Percentiles rank a stretch among this genome's conserved stretches.
These are phyloP conservation scores for Melocanna baccifera DNA, from an alignment of 176 grass and related monocot genomes.

Conservation along the genomic window DNA sequence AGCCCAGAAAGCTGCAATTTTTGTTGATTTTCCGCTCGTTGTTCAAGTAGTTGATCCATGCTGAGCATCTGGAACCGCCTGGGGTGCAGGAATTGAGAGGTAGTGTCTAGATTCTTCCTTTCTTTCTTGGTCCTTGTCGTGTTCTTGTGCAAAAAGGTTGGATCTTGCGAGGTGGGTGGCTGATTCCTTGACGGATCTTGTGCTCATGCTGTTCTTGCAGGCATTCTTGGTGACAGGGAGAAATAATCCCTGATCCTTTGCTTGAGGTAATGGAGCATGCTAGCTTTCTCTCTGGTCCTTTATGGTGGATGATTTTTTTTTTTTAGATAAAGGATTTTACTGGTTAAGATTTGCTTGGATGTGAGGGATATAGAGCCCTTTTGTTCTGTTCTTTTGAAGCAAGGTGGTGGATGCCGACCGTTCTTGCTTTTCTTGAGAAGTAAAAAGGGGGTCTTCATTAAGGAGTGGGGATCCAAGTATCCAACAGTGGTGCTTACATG, in stretches of 20 bases:
- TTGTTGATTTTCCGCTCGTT: background rate
- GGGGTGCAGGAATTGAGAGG: background rate
- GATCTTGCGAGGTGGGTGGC: constrained; percentile 17
- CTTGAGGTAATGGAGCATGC: constrained; percentile 2
- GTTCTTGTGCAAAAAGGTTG: constrained; percentile 23
- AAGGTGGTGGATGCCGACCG: background rate
- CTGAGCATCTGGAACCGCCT: background rate
- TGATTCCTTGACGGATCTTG: constrained; percentile 12
- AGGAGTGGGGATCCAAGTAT: background rate
- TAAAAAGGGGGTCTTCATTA: background rate
- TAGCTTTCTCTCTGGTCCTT: background rate
- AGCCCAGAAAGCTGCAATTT: background rate
- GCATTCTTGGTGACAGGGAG: constrained; percentile 4
- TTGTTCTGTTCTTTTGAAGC: background rate
- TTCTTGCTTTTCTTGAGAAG: background rate
- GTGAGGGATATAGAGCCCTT: background rate
- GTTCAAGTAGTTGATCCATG: background rate
- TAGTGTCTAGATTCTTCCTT: background rate
- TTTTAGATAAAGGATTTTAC: no score
- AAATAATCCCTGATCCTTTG: background rate
- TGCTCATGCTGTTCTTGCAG: background rate
- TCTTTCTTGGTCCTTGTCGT: background rate
- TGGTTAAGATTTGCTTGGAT: constrained; percentile 2
- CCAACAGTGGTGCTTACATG: background rate
- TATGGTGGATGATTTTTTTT: background rate